Evolutionary conservation across 2,329 filamentous ascomycete species (phyloP).

Genomic region (Fusarium equiseti): DNA sequence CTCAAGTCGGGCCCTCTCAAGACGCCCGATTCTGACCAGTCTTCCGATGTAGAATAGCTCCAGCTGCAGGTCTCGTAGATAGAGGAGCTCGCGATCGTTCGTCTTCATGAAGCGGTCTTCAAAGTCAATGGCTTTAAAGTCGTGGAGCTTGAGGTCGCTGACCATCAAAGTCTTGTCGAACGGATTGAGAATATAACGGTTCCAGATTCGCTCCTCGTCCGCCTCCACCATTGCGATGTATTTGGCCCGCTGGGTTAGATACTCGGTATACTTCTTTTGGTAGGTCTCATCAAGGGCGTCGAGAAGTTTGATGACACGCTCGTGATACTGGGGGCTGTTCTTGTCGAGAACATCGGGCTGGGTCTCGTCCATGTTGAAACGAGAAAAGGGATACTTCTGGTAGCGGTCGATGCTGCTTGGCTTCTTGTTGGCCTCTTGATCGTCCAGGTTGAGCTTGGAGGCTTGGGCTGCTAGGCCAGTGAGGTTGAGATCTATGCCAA

Average conservation of each 20-base stretch:
- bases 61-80: neutral
- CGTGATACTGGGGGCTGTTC: constrained; percentile 21
- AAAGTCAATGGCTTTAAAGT: neutral
- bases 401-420: constrained; percentile 5
- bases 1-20: constrained; percentile 26
- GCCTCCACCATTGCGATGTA: constrained; percentile 3
- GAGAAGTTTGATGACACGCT: constrained; percentile 12
- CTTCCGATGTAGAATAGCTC: constrained; percentile 6
- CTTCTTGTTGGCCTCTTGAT: neutral
- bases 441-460: constrained; percentile 1
- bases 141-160: neutral
- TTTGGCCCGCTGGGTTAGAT: neutral
- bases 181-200: constrained; percentile 27
- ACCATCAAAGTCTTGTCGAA: neutral
- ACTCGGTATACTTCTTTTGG: neutral
- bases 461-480: neutral
- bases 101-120: neutral
- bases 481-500: neutral
- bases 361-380: neutral
- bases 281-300: constrained; percentile 12
- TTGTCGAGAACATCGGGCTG: constrained; percentile 10
- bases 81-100: too few relatives aligned
- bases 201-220: constrained; percentile 17
- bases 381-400: constrained; percentile 10
- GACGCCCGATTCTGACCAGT: constrained; percentile 4